These are phyloP conservation scores for Leccinum barrowsii DNA, from an alignment of 768 basidiomycete genomes.

Conservation along the genomic window DNA sequence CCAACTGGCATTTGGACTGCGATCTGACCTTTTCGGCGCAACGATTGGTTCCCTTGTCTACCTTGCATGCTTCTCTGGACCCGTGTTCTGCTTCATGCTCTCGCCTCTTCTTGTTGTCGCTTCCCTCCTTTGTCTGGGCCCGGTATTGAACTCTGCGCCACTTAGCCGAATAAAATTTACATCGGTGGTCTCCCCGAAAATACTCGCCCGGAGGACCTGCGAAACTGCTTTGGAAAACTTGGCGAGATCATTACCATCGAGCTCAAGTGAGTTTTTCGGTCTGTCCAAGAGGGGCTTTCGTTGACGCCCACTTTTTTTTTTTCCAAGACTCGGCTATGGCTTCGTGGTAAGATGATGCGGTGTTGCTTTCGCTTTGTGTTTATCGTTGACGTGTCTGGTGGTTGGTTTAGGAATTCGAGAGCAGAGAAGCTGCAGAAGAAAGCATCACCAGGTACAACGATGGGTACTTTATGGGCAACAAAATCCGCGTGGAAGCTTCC, in stretches of 20 bases:
- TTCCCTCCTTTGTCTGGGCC: conserved; percentile 48
- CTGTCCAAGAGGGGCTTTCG: conserved; percentile 4
- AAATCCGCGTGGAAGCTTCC: conserved; percentile 84
- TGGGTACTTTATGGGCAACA: conserved; percentile 89
- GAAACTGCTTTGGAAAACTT: conserved; percentile 83
- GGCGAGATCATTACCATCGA: conserved; percentile 74
- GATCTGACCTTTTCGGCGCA: conserved; percentile 23
- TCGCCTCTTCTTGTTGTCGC: conserved; percentile 41
- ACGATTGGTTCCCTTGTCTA: conserved; percentile 34
- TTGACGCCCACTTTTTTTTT: conserved; percentile 6
- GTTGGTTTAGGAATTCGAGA: conserved; percentile 71
- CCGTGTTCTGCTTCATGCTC: conserved; percentile 25
- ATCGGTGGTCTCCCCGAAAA: conserved; percentile 87
- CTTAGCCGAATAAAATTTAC: conserved; percentile 92
- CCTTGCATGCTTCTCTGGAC: conserved; percentile 36
- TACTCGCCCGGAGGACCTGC: conserved; percentile 80
- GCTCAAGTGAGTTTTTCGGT: conserved; percentile 63
- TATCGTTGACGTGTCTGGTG: background rate
- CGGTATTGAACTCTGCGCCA: conserved; percentile 66
- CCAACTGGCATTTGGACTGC: conserved; percentile 21
- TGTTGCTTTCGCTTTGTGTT: background rate
- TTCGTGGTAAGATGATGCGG: conserved; percentile 66
- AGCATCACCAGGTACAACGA: conserved; percentile 87
- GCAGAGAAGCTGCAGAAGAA: conserved; percentile 75
- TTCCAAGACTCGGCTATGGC: conserved; percentile 81